Base-by-base conservation (phyloP, 2,329 filamentous ascomycete species). In the Orbilia ellipsospora region DNA sequence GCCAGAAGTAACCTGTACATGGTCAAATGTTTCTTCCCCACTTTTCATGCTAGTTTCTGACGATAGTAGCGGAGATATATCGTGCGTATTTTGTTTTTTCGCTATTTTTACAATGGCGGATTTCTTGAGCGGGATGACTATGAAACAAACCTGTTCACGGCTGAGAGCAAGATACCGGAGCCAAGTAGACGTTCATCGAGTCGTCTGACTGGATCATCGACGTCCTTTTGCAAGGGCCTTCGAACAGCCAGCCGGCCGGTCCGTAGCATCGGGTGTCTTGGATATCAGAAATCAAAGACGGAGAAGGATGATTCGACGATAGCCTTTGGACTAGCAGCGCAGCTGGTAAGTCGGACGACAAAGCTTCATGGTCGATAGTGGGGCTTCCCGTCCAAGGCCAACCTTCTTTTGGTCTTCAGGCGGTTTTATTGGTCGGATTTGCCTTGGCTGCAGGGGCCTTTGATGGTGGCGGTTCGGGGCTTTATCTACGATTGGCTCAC, bases 181-280 rank as follows among this genome's bases (percentile, higher is more conserved):
- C 36, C 36, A 23, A 15, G 12, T 52, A 20, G 20, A 52, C 48
- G 20, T n/a, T 42, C 54, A 36, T 42, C n/a, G 64, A 51, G 67
- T 72, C 67, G 40, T 72, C 48, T 72, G 67, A 72, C 60, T 65
- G 60, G 60, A 65, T 72, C 60, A 72, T 60, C 13, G 13, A 23
- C 52, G 40, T 44, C 44, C 16, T 59, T 20, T 59, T 12, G 55
- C 40, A 59, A 52, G 55, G 55, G 52, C 48, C 55, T 48, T 48
- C 64, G 16, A 52, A 55, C 55, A 45, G 40, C 44, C n/a, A 26
- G 13, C 45, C 60, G 52, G 50, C 57, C 57, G 59, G 59, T 52
- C 60, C 54, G 52, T 42, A 64, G 60, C 52, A 31, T 48, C 45
- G 54, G 64, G 26, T 16, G 56, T 20, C n/a, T 18, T 40, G n/a